These are phyloP conservation scores for Citrus unshiu DNA, from an alignment of 345 rosid species.

Conservation along the genomic window DNA sequence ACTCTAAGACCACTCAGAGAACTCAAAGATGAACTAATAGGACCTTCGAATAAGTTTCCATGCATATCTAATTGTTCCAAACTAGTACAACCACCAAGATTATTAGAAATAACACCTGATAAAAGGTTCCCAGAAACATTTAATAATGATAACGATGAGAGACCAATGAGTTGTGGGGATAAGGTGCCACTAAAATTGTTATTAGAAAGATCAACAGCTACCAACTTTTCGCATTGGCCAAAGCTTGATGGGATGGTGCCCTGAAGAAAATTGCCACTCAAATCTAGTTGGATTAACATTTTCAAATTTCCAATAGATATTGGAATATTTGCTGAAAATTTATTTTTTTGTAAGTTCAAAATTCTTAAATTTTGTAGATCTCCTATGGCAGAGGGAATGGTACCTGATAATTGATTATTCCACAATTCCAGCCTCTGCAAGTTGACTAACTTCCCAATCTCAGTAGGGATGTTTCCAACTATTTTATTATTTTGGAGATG, in stretches of 20 bases:
- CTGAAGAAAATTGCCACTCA: conserved; percentile 5
- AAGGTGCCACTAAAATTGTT: conserved; percentile 14
- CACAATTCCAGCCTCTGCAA: not conserved
- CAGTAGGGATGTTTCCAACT: not conserved
- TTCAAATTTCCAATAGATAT: conserved; percentile 14
- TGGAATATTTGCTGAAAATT: conserved; percentile 14
- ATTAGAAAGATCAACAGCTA: not conserved
- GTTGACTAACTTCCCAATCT: not conserved
- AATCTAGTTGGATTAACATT: not conserved
- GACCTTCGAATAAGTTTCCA: too few relatives aligned
- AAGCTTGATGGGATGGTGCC: conserved; percentile 21
- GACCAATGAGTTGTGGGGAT: conserved; percentile 1
- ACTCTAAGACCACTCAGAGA: too few relatives aligned
- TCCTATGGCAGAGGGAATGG: not conserved
- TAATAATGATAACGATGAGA: conserved; percentile 12
- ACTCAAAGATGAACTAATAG: too few relatives aligned
- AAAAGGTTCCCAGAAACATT: too few relatives aligned
- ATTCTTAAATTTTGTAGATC: not conserved
- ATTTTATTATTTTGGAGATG: conserved; percentile 25
- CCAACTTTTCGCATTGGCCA: conserved; percentile 1
- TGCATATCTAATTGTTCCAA: too few relatives aligned
- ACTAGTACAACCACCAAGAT: too few relatives aligned
- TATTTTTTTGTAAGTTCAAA: not conserved
- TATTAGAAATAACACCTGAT: too few relatives aligned
- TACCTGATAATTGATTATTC: not conserved